A percentile compares a stretch with the other conserved stretches of the same genome.
These are phyloP conservation scores for Symmetrospora coprosmae DNA, from an alignment of 768 basidiomycete genomes.

Conservation along the genomic window DNA sequence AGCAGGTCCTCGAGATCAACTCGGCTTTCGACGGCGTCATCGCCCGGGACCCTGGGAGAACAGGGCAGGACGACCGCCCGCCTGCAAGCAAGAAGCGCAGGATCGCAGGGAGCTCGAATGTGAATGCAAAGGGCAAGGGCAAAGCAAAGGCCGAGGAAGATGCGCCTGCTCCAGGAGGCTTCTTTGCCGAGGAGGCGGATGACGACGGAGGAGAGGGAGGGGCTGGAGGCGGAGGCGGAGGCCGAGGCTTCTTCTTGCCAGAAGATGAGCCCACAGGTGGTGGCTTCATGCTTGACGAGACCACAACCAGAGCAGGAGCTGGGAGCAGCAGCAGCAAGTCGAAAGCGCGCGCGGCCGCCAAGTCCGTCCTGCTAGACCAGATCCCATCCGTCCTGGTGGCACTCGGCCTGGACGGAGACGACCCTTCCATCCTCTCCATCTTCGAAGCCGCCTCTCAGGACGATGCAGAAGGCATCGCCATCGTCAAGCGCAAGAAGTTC, in stretches of 20 bases:
- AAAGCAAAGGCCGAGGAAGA: not conserved
- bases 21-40: conserved; percentile 23
- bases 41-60: not conserved
- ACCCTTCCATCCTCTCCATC: conserved; percentile 18
- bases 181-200: too few species aligned
- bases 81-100: not conserved
- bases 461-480: not conserved
- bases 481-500: conserved; percentile 17
- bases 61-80: not conserved
- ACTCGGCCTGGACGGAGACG: not conserved
- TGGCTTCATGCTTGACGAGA: conserved; percentile 22
- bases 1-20: conserved; percentile 22
- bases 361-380: not conserved
- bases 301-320: not conserved
- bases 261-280: conserved; percentile 11
- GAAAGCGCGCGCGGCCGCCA: not conserved
- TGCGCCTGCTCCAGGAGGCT: too few species aligned
- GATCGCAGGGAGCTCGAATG: not conserved
- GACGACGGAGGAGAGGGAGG: too few species aligned
- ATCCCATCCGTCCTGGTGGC: not conserved
- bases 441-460: conserved; percentile 8
- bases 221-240: not conserved
- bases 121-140: conserved; percentile 8
- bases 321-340: not conserved
- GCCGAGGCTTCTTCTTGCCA: conserved; percentile 3